Evolutionary conservation across 352 stramenopile species (phyloP).

Genomic region (Pythium phragmitis): DNA sequence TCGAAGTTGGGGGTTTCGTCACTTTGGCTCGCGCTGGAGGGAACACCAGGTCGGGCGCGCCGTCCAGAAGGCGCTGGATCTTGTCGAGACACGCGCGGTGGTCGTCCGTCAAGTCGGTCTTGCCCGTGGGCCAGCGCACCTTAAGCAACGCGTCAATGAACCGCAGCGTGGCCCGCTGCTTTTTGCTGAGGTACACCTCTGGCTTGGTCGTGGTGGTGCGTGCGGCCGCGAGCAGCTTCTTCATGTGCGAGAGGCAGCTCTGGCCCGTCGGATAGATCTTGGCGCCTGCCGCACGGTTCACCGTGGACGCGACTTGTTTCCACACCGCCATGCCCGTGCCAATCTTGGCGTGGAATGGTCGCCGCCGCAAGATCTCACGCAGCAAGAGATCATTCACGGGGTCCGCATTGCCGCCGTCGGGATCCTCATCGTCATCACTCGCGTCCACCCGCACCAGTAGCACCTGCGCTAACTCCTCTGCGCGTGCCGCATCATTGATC

Average conservation of each 20-base stretch:
- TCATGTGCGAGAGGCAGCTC: constrained; percentile 11
- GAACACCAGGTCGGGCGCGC: background rate
- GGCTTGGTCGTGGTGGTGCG: background rate
- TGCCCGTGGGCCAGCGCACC: constrained; percentile 9
- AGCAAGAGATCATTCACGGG: constrained; percentile 3
- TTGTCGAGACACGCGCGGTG: constrained; percentile 6
- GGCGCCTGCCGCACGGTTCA: constrained; percentile 1
- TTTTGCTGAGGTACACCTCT: background rate
- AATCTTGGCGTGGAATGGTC: constrained; percentile 15
- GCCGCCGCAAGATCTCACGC: constrained; percentile 9
- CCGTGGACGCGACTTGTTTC: background rate
- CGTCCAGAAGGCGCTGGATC: constrained; percentile 1
- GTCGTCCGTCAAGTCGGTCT: background rate
- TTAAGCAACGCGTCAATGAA: constrained; percentile 18
- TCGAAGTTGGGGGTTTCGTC: background rate
- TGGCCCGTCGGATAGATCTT: background rate
- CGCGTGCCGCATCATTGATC: constrained; percentile 1
- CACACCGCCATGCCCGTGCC: constrained; percentile 2
- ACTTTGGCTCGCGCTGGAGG: background rate
- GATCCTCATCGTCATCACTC: constrained; percentile 1
- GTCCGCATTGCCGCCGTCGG: background rate
- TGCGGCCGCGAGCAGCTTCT: background rate
- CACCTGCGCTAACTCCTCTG: background rate
- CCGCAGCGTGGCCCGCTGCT: background rate
- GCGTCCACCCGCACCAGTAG: background rate